Conservation (phyloP, 2,329 filamentous ascomycete species). For the Trichoderma breve region DNA sequence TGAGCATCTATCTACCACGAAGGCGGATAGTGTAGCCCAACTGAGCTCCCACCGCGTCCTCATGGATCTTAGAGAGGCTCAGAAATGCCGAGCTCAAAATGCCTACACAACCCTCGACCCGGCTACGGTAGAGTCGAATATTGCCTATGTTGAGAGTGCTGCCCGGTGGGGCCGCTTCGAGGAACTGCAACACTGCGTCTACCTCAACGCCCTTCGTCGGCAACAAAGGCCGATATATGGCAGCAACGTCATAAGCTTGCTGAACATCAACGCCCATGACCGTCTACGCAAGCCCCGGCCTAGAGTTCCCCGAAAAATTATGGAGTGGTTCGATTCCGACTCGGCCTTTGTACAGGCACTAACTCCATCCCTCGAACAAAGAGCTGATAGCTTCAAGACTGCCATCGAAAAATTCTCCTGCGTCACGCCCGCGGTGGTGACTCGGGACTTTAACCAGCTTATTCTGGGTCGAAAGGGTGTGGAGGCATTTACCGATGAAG, state of each 20-base stretch:
- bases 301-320: slow-evolving; percentile 58
- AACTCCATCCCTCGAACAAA: slow-evolving; percentile 71
- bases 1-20: slow-evolving; percentile 59
- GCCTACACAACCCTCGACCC: slow-evolving; percentile 58
- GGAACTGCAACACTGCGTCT: slow-evolving; percentile 76
- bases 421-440: slow-evolving; percentile 84
- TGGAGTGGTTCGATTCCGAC: slow-evolving; percentile 73
- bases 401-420: slow-evolving; percentile 87
- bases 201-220: slow-evolving; percentile 76
- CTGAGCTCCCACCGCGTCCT: slow-evolving; percentile 69
- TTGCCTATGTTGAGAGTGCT: slow-evolving; percentile 70
- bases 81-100: slow-evolving; percentile 60
- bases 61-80: slow-evolving; percentile 68
- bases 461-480: slow-evolving; percentile 62
- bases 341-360: slow-evolving; percentile 63
- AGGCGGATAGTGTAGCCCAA: slow-evolving; percentile 57
- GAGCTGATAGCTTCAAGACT: slow-evolving; percentile 69
- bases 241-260: slow-evolving; percentile 69
- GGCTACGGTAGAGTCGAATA: slow-evolving; percentile 64
- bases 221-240: slow-evolving; percentile 82
- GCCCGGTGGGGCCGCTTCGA: slow-evolving; percentile 69
- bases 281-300: slow-evolving; percentile 61
- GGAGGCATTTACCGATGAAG: slow-evolving; percentile 54
- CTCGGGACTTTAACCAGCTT: slow-evolving; percentile 69
- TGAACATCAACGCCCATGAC: slow-evolving; percentile 62